Percentiles rank a stretch among this genome's conserved stretches.
Evolutionary conservation across 345 rosid species (phyloP).

Genomic region (Ceriops tagal): DNA sequence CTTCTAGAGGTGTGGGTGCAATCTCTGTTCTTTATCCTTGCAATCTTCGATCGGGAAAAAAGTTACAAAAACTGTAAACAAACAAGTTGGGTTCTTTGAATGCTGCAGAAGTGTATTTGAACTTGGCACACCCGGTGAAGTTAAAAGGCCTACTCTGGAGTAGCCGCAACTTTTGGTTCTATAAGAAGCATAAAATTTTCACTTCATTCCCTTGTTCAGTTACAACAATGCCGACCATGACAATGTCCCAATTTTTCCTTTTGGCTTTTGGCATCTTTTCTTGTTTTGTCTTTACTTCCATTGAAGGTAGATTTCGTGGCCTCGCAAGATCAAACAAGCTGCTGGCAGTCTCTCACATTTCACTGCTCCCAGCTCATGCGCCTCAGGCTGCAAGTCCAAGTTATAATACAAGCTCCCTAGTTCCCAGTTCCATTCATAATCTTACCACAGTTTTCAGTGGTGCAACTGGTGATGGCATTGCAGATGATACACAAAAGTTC

Average conservation of each 20-base stretch:
- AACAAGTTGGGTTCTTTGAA: slow-evolving; percentile 13
- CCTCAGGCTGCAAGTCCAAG: slow-evolving; percentile 23
- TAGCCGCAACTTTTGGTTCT: slow-evolving; percentile 6
- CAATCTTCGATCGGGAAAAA: not conserved
- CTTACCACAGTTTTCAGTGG: slow-evolving; percentile 42
- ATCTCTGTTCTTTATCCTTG: slow-evolving; percentile 6
- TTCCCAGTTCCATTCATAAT: not conserved
- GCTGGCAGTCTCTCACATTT: slow-evolving; percentile 19
- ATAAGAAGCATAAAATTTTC: slow-evolving; percentile 4
- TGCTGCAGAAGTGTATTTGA: slow-evolving; percentile 6
- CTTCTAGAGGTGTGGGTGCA: slow-evolving; percentile 25
- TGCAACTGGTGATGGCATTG: slow-evolving; percentile 67
- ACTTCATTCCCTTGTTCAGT: not conserved
- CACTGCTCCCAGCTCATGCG: slow-evolving; percentile 23
- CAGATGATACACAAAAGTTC: slow-evolving; percentile 79
- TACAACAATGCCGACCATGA: not conserved
- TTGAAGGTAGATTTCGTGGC: slow-evolving; percentile 10
- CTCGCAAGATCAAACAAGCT: not conserved
- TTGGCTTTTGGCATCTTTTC: slow-evolving; percentile 3
- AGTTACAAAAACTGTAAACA: slow-evolving; percentile 7
- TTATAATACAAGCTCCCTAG: not conserved
- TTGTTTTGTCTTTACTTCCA: slow-evolving; percentile 7
- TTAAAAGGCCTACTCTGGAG: slow-evolving; percentile 13
- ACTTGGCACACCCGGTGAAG: slow-evolving; percentile 22
- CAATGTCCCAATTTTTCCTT: slow-evolving; percentile 5